Percentiles rank a stretch among this genome's conserved stretches.
phyloP scores from a whole-genome alignment of 768 basidiomycete species.

The Serendipita sp. region DNA sequence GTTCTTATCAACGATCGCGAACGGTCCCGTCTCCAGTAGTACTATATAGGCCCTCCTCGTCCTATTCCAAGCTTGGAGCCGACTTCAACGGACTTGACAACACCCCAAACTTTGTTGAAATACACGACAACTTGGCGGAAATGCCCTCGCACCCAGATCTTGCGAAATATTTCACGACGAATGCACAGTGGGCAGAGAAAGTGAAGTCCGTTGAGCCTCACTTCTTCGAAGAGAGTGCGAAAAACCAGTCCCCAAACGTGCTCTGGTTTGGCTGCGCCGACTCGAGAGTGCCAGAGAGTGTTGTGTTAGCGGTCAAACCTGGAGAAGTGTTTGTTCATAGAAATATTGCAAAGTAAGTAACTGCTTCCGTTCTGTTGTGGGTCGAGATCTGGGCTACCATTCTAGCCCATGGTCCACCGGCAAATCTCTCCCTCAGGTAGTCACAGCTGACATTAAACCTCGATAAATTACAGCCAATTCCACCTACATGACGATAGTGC shows the following conservation, averaged over 20 bases:
- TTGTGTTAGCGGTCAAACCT: constrained; percentile 49
- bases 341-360: constrained; percentile 70
- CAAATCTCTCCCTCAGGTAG: background rate
- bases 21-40: no score
- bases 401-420: background rate
- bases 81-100: no score
- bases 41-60: no score
- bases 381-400: background rate
- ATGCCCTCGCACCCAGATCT: constrained; percentile 13
- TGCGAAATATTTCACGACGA: constrained; percentile 28
- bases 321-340: constrained; percentile 74
- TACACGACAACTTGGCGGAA: no score
- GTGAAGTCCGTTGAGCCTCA: constrained; percentile 37
- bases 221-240: constrained; percentile 45
- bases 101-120: no score
- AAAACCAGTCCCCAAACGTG: constrained; percentile 57
- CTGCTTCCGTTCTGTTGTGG: background rate
- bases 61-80: no score
- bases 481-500: constrained; percentile 54
- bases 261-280: constrained; percentile 76
- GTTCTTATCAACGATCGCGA: no score
- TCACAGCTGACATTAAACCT: background rate
- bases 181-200: constrained; percentile 53
- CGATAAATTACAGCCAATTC: constrained; percentile 39
- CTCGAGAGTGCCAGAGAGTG: constrained; percentile 69